phyloP scores from a whole-genome alignment of 805 yeast genomes.

The Schizosaccharomyces osmophilus region DNA sequence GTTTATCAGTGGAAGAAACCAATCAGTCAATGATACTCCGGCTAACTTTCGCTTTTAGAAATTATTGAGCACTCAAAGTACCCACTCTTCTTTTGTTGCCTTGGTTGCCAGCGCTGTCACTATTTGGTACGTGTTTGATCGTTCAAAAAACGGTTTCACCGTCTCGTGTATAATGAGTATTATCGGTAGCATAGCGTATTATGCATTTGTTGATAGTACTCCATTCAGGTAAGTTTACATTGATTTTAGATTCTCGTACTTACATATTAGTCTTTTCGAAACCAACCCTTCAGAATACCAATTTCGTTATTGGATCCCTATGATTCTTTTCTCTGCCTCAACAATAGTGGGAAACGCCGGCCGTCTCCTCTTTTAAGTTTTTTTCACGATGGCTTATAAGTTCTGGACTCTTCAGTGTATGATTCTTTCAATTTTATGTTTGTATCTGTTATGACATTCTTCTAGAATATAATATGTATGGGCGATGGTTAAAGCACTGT shows the following conservation, averaged over 20 bases:
- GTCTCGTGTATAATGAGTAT: not conserved
- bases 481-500: too few relatives aligned
- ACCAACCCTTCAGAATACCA: not conserved
- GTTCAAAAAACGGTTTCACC: not conserved
- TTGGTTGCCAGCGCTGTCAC: not conserved
- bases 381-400: not conserved
- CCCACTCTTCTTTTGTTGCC: not conserved
- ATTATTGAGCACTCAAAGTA: not conserved
- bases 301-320: not conserved
- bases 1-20: too few relatives aligned
- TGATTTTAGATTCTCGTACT: too few relatives aligned
- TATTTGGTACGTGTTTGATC: not conserved
- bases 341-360: not conserved
- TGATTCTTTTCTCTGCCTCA: not conserved
- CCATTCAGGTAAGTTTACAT: too few relatives aligned
- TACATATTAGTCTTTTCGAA: not conserved
- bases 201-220: not conserved
- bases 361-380: not conserved
- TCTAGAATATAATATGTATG: too few relatives aligned
- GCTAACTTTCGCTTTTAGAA: not conserved
- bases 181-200: not conserved
- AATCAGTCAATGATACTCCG: too few relatives aligned
- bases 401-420: not conserved
- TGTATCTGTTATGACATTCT: too few relatives aligned
- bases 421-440: too few relatives aligned